Evolutionary conservation across 495 filamentous ascomycete genomes (phyloP).

Genomic region (Tuber microsphaerosporum): DNA sequence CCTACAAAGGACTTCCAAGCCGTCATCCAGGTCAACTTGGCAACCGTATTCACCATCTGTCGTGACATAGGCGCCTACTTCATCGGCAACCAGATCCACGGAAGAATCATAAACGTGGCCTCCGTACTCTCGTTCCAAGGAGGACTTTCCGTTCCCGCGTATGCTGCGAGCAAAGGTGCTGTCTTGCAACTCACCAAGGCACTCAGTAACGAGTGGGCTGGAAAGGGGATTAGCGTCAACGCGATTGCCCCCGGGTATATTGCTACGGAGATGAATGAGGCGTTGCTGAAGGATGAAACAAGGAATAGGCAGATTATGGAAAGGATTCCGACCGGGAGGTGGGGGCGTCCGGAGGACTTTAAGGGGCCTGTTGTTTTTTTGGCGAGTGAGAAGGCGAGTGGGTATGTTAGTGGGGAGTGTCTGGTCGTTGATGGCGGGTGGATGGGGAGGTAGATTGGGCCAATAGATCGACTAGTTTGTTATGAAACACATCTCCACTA

Average conservation of each 20-base stretch:
- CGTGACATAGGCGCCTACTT: constrained; percentile 83
- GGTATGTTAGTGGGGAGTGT: constrained; percentile 74
- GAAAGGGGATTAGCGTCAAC: constrained; percentile 70
- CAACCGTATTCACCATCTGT: constrained; percentile 71
- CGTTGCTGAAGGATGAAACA: constrained; percentile 63
- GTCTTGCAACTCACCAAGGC: constrained; percentile 82
- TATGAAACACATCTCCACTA: not conserved
- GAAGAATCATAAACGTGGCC: constrained; percentile 79
- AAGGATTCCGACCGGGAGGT: constrained; percentile 77
- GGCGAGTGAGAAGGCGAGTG: constrained; percentile 60
- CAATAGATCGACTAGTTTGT: not conserved
- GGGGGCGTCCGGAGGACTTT: constrained; percentile 84
- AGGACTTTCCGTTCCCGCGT: constrained; percentile 82
- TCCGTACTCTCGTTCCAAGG: constrained; percentile 84
- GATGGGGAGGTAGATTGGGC: constrained; percentile 65
- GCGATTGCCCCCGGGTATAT: constrained; percentile 67
- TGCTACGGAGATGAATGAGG: constrained; percentile 85
- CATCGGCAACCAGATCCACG: constrained; percentile 55
- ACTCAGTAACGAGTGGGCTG: constrained; percentile 78
- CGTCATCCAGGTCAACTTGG: constrained; percentile 80
- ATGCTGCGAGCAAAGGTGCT: constrained; percentile 82
- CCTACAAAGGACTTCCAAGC: constrained; percentile 77
- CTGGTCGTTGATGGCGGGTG: constrained; percentile 85
- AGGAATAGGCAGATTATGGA: constrained; percentile 67
- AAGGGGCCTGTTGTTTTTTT: constrained; percentile 76